Conservation (phyloP, 176 grass and related monocot species). For the Hyparrhenia diplandra region DNA sequence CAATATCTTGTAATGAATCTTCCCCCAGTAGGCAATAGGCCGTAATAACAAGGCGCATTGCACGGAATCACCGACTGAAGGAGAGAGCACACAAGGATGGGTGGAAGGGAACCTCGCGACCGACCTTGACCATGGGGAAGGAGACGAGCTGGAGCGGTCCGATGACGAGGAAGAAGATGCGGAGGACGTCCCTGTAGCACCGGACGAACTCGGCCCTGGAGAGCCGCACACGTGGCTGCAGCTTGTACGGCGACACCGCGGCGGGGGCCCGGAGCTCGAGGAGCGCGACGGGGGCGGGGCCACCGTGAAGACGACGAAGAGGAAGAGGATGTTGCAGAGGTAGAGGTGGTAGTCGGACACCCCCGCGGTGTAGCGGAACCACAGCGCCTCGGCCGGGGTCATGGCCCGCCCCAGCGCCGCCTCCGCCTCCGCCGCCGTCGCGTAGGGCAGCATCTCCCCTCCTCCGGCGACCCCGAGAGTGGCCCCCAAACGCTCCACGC, state of each 20-base stretch:
- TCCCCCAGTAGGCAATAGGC: not conserved
- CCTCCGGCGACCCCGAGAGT: not conserved
- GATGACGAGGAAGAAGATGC: slow-evolving; percentile 65
- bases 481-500: not conserved
- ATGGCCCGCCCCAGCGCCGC: slow-evolving; percentile 67
- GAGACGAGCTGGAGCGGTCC: slow-evolving; percentile 69
- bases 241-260: slow-evolving; percentile 57
- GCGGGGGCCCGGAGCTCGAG: slow-evolving; percentile 63
- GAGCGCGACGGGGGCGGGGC: slow-evolving; percentile 75
- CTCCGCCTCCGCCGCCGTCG: slow-evolving; percentile 66
- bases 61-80: slow-evolving; percentile 13
- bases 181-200: slow-evolving; percentile 77
- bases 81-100: not conserved
- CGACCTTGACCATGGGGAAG: slow-evolving; percentile 83
- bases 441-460: slow-evolving; percentile 87
- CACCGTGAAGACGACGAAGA: slow-evolving; percentile 68
- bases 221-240: slow-evolving; percentile 75
- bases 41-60: slow-evolving; percentile 15
- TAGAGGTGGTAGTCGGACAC: slow-evolving; percentile 68
- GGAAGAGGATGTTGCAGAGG: slow-evolving; percentile 73
- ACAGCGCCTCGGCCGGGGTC: slow-evolving; percentile 47
- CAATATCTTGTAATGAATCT: not conserved
- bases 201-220: slow-evolving; percentile 40
- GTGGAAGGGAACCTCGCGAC: not conserved
- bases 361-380: slow-evolving; percentile 61